Base-by-base conservation (phyloP, 2,329 filamentous ascomycete species). In the Blastomyces parvus region DNA sequence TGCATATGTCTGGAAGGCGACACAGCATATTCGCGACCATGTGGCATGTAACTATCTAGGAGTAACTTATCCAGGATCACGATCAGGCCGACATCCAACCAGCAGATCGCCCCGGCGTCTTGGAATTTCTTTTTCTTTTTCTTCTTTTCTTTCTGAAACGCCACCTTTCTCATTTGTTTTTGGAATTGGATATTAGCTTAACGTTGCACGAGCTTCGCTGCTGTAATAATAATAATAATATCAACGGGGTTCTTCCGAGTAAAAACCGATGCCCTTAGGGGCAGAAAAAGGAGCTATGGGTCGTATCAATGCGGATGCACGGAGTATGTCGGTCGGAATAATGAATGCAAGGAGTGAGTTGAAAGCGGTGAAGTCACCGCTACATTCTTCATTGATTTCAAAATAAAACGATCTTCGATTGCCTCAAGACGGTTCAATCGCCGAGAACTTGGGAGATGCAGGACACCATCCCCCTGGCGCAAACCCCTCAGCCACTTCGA, bases 361-460 rank as follows among this genome's bases (percentile, higher is more conserved):
- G n/a, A 25, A 60, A 46, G 59, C 59, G 59, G 59, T 61, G 59
- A 61, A 42, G 59, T n/a, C 59, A 61, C 46, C 59, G 44, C 59
- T 53, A 38, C 30, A 61, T 61, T 53, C 17, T 30, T 36, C 6
- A 38, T 38, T 38, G 9, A 38, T 9, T 38, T 38, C 36, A 38
- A 38, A 40, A n/a, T 9, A 48, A 17, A 33, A 9, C 33, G 33
- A 30, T 42, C 27, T 40, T n/a, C 30, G 4, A 53, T 27, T 11
- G 11, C 22, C 25, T 27, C 44, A 33, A 40, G 27, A 25, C 17
- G 30, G 48, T 61, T 50, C 48, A 50, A 46, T 61, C n/a, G n/a
- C 44, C 44, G 22, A 50, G 25, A 50, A 40, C 30, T 5, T n/a
- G n/a, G n/a, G n/a, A 60, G 4, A 25, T 33, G 19, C n/a, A 36